phyloP scores from a whole-genome alignment of 345 rosid species.

The Euclidium syriacum region DNA sequence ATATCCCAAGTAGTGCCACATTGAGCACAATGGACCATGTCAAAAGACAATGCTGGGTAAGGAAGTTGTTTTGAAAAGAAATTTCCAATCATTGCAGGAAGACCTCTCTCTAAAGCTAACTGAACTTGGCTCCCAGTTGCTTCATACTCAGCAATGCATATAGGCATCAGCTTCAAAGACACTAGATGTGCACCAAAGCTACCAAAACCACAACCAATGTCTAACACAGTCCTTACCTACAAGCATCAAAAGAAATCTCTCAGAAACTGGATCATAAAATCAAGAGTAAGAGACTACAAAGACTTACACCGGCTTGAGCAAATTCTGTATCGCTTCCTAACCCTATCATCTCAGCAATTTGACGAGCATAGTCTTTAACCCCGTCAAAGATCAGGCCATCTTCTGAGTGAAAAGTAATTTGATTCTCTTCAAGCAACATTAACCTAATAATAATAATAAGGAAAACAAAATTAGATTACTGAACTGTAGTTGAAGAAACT shows the following conservation, averaged over 20 bases:
- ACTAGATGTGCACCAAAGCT: slow-evolving; percentile 95
- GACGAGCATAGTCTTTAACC: slow-evolving; percentile 92
- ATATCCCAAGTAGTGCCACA: slow-evolving; percentile 85
- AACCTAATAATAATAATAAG: slow-evolving; percentile 38
- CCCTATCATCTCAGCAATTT: slow-evolving; percentile 96
- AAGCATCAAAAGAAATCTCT: slow-evolving; percentile 1
- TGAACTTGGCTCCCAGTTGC: slow-evolving; percentile 98
- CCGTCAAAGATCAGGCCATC: slow-evolving; percentile 85
- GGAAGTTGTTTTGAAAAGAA: slow-evolving; percentile 85
- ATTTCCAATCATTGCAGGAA: slow-evolving; percentile 92
- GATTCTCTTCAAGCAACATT: slow-evolving; percentile 98
- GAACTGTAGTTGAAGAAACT: not conserved
- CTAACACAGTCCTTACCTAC: slow-evolving; percentile 74
- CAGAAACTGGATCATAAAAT: slow-evolving; percentile 6
- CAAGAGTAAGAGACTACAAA: slow-evolving; percentile 19
- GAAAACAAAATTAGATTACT: slow-evolving; percentile 1
- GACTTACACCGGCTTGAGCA: slow-evolving; percentile 88
- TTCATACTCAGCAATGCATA: slow-evolving; percentile 90
- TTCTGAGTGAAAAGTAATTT: slow-evolving; percentile 90
- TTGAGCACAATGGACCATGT: slow-evolving; percentile 97
- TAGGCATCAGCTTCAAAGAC: slow-evolving; percentile 71
- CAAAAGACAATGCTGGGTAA: slow-evolving; percentile 79
- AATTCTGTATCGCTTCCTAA: slow-evolving; percentile 87
- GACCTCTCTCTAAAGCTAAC: slow-evolving; percentile 95
- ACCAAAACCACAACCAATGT: slow-evolving; percentile 97